phyloP scores from a whole-genome alignment of 805 yeast species.

The Yarrowia sp. region DNA sequence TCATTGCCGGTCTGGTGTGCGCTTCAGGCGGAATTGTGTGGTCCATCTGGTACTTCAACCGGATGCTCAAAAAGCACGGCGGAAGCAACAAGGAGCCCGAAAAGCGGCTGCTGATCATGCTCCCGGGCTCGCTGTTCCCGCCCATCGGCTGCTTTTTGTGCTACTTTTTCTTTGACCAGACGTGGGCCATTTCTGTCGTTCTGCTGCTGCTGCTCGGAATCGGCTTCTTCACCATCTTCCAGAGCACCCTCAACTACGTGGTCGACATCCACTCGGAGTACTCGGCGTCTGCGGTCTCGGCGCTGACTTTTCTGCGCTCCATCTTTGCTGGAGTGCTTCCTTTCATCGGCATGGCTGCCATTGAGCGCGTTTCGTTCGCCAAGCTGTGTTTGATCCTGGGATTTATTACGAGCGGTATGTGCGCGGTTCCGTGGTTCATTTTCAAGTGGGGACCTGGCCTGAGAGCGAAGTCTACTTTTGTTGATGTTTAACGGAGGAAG shows the following conservation, averaged over 20 bases:
- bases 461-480: not conserved
- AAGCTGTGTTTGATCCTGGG: conserved; percentile 14
- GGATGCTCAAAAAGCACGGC: conserved; percentile 22
- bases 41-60: conserved; percentile 23
- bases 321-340: conserved; percentile 29
- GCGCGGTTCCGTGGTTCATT: conserved; percentile 6
- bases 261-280: conserved; percentile 28
- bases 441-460: not conserved
- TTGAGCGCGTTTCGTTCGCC: not conserved
- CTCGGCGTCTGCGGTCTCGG: conserved; percentile 28
- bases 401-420: not conserved
- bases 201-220: conserved; percentile 25
- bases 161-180: not conserved
- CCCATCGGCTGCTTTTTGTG: conserved; percentile 29
- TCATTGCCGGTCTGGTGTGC: conserved; percentile 28
- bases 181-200: conserved; percentile 19
- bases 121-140: conserved; percentile 27
- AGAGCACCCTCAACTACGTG: conserved; percentile 29
- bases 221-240: conserved; percentile 29
- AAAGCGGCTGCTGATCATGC: conserved; percentile 28
- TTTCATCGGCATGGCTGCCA: conserved; percentile 10
- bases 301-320: conserved; percentile 28
- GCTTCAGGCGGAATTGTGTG: conserved; percentile 25
- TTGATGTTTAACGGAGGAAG: not conserved
- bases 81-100: conserved; percentile 28